Base-by-base conservation (phyloP, 2,329 filamentous ascomycete genomes). In the Diplocarpon mali region DNA sequence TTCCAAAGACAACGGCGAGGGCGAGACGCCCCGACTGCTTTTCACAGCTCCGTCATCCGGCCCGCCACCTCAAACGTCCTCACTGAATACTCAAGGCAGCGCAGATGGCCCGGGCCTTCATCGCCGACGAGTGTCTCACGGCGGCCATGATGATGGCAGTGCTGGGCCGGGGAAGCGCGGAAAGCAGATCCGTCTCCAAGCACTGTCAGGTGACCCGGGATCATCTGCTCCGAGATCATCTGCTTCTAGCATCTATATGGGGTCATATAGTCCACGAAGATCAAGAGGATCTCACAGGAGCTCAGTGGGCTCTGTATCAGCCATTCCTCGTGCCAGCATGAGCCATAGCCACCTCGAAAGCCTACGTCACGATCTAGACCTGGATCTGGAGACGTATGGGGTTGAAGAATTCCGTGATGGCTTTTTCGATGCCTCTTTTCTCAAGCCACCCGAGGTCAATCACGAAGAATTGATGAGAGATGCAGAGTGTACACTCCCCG, bases 401-500 rank as follows among this genome's bases (percentile, higher is more conserved):
- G 57, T 68, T 4, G 62, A 67, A 44, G 66, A 68, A 48, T 50
- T 61, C 24, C 59, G 66, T 45, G 66, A 68, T 57, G 65, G 65
- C 2, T 67, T 68, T 48, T 68, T 68, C 45, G 66, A 68, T 56
- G 64, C 63, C 5, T 56, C 62, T 1, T 68, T 67, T 44, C 59
- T 59, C n/a, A 67, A 67, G 36, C 66, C 68, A 1, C 58, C 65
- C 3, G 57, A 64, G 2, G 44, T 65, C 11, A 60, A 68, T 42
- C 54, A 57, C 11, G 60, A 66, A 2, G 62, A 67, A 12, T 59
- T 73, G 13, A 57, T 65, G 52, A 61, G 61, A 45, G 61, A 66
- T 31, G 66, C 67, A 5, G 63, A 66, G 47, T 55, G 60, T 11
- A 72, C 69, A 16, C 61, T 76, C 11, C 72, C 72, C 0, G 60